phyloP scores from a whole-genome alignment of 179 eudicot genomes.

The Beta corolliflora region DNA sequence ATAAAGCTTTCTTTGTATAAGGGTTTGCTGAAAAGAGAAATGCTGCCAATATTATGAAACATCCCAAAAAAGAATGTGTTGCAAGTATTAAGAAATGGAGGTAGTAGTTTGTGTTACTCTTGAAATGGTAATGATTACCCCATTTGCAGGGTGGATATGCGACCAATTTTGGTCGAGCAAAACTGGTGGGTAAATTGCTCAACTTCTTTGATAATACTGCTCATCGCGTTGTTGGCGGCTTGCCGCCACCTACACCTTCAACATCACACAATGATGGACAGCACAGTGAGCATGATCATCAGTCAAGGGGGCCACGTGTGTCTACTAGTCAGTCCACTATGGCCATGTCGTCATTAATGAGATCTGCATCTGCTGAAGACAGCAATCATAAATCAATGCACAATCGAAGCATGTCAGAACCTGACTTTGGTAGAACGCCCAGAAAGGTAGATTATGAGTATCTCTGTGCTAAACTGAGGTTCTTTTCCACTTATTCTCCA shows the following conservation, averaged over 20 bases:
- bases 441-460: constrained; percentile 34
- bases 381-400: constrained; percentile 46
- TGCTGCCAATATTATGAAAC: too few species aligned
- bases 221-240: constrained; percentile 85
- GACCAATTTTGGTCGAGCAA: constrained; percentile 61
- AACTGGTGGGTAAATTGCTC: constrained; percentile 69
- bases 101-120: neutral
- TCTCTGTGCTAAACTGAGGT: neutral
- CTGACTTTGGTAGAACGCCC: constrained; percentile 47
- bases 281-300: constrained; percentile 47
- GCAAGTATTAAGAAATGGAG: too few species aligned
- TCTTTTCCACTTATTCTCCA: neutral
- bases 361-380: constrained; percentile 62
- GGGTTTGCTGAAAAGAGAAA: too few species aligned
- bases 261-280: constrained; percentile 41
- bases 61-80: too few species aligned
- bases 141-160: constrained; percentile 70
- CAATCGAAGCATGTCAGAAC: constrained; percentile 52
- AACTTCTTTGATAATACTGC: constrained; percentile 79
- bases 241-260: constrained; percentile 76
- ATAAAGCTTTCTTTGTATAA: too few species aligned
- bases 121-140: neutral
- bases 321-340: constrained; percentile 80
- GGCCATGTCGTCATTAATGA: constrained; percentile 81
- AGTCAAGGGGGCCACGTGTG: constrained; percentile 53